A percentile compares a stretch with the other conserved stretches of the same genome.
These are phyloP conservation scores for Trichoderma polysporum DNA, from an alignment of 2,329 filamentous ascomycete species.

Conservation along the genomic window DNA sequence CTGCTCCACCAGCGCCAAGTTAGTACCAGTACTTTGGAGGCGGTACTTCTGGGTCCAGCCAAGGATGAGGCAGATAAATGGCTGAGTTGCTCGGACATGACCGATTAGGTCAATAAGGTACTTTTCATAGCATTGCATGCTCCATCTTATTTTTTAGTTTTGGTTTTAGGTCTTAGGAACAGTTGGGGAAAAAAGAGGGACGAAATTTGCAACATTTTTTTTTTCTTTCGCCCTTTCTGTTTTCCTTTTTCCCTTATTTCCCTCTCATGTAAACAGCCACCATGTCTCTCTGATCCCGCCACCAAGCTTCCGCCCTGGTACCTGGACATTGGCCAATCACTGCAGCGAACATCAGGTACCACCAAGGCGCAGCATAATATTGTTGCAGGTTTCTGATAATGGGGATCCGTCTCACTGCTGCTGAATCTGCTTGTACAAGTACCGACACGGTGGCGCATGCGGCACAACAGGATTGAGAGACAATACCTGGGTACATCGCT, in stretches of 20 bases:
- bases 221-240: not conserved
- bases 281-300: not conserved
- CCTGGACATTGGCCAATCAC: not conserved
- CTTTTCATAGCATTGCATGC: conserved; percentile 4
- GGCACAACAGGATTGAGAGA: not conserved
- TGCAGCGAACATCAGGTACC: not conserved
- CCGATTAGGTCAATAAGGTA: conserved; percentile 9
- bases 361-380: not conserved
- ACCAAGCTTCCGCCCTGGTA: not conserved
- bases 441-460: not conserved
- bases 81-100: not conserved
- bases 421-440: conserved; percentile 1
- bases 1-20: not conserved
- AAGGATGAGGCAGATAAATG: not conserved
- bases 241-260: not conserved
- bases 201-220: not conserved
- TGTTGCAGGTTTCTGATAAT: not conserved
- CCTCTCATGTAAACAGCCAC: not conserved
- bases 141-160: not conserved
- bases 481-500: too few species aligned
- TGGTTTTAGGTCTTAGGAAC: not conserved
- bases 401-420: conserved; percentile 13
- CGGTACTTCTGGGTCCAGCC: not conserved
- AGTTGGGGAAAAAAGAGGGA: not conserved
- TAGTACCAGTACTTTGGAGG: not conserved